Percentiles rank a stretch among this genome's conserved stretches.
Evolutionary conservation across 495 filamentous ascomycete genomes (phyloP).

Genomic region (Penicillium cosmopolitanum): DNA sequence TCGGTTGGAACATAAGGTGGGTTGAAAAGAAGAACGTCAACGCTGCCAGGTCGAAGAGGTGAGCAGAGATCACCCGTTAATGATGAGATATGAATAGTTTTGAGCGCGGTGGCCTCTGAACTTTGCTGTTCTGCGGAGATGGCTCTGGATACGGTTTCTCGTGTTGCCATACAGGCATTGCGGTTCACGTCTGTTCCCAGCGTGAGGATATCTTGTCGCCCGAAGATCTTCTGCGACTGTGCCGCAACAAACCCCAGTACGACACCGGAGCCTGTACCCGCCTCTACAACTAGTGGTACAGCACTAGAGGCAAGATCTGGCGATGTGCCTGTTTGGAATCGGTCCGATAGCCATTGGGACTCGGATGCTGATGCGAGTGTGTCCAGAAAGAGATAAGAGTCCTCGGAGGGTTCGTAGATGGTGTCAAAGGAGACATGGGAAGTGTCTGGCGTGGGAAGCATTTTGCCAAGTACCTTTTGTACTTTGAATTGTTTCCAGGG

Average conservation of each 20-base stretch:
- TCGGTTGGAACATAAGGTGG: constrained; percentile 92
- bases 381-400: constrained; percentile 93
- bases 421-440: constrained; percentile 82
- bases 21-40: constrained; percentile 94
- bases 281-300: constrained; percentile 76
- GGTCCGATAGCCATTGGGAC: constrained; percentile 67
- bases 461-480: constrained; percentile 33
- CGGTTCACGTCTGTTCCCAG: constrained; percentile 81
- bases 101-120: constrained; percentile 4
- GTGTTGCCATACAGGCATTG: constrained; percentile 73
- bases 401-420: constrained; percentile 93
- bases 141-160: constrained; percentile 63
- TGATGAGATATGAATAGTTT: constrained; percentile 57
- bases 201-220: constrained; percentile 67
- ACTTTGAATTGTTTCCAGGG: neutral
- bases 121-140: constrained; percentile 35
- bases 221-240: constrained; percentile 73
- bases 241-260: constrained; percentile 84
- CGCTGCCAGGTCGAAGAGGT: constrained; percentile 54
- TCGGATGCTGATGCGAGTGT: constrained; percentile 77
- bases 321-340: constrained; percentile 43
- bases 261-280: constrained; percentile 89
- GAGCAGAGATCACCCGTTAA: constrained; percentile 67
- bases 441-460: constrained; percentile 93
- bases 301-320: constrained; percentile 21